A percentile compares a stretch with the other conserved stretches of the same genome.
These are phyloP conservation scores for Penicillium crustosum DNA, from an alignment of 2,329 filamentous ascomycete genomes.

Conservation along the genomic window DNA sequence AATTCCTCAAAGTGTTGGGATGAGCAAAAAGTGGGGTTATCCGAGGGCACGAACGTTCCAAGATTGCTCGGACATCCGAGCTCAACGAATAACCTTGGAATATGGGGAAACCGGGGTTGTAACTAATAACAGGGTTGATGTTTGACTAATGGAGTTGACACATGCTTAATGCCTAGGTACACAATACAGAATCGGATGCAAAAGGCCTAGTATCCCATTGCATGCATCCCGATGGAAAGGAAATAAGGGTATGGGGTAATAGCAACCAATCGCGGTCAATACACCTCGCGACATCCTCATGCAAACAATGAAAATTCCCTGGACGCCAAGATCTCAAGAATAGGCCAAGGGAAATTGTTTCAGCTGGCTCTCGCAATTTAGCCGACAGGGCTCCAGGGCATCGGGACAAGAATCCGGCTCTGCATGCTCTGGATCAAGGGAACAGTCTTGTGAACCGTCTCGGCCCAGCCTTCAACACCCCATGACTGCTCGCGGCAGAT, in stretches of 20 bases:
- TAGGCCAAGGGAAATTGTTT: background rate
- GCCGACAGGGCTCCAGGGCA: constrained; percentile 93
- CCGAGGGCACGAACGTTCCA: constrained; percentile 12
- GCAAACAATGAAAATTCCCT: background rate
- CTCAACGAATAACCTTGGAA: background rate
- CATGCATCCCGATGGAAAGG: background rate
- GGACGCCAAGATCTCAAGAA: background rate
- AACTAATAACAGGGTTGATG: background rate
- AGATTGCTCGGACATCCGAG: too few relatives aligned
- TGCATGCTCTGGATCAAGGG: constrained; percentile 96
- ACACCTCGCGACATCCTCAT: background rate
- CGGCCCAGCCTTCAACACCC: constrained; percentile 91
- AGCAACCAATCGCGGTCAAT: background rate
- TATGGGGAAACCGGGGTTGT: background rate
- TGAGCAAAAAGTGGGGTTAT: constrained; percentile 21
- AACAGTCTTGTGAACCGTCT: constrained; percentile 97
- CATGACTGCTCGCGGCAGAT: constrained; percentile 89
- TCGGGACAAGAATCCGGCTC: constrained; percentile 86
- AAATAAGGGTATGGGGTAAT: background rate
- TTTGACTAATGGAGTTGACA: constrained; percentile 6
- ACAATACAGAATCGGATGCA: constrained; percentile 19
- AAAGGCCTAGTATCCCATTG: background rate
- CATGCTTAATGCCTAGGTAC: constrained; percentile 23
- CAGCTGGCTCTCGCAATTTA: constrained; percentile 42
- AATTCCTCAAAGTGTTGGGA: constrained; percentile 12